These are phyloP conservation scores for Poterioochromonas sp. DNA, from an alignment of 352 stramenopile species.

Conservation along the genomic window DNA sequence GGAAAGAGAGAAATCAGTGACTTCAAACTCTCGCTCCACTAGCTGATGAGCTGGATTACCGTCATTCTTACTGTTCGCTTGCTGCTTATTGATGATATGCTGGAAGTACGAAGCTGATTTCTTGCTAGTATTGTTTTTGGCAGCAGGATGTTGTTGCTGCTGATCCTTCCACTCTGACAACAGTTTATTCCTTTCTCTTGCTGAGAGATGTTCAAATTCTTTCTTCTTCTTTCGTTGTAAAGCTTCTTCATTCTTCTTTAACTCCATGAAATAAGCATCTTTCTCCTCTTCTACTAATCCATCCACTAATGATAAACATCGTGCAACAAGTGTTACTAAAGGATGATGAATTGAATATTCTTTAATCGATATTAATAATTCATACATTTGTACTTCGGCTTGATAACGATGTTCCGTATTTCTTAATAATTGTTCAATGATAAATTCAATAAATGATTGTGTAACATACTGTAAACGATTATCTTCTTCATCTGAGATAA, in stretches of 20 bases:
- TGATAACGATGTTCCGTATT: neutral
- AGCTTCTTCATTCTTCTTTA: no score
- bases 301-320: no score
- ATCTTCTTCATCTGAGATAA: neutral
- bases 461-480: neutral
- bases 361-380: neutral
- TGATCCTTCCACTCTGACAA: neutral
- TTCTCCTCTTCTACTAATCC: no score
- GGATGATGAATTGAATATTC: neutral
- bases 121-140: no score
- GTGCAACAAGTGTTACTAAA: neutral
- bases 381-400: neutral
- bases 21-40: neutral
- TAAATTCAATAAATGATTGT: neutral
- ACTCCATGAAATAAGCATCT: no score
- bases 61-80: no score
- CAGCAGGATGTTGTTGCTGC: no score
- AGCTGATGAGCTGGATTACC: no score
- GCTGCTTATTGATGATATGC: no score
- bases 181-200: neutral
- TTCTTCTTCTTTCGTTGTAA: neutral
- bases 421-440: neutral
- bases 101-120: no score
- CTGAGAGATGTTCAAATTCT: neutral
- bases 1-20: neutral